A percentile compares a stretch with the other conserved stretches of the same genome.
These are phyloP conservation scores for Gracilaria gracilis DNA, from an alignment of 23 red algal species.

Conservation along the genomic window DNA sequence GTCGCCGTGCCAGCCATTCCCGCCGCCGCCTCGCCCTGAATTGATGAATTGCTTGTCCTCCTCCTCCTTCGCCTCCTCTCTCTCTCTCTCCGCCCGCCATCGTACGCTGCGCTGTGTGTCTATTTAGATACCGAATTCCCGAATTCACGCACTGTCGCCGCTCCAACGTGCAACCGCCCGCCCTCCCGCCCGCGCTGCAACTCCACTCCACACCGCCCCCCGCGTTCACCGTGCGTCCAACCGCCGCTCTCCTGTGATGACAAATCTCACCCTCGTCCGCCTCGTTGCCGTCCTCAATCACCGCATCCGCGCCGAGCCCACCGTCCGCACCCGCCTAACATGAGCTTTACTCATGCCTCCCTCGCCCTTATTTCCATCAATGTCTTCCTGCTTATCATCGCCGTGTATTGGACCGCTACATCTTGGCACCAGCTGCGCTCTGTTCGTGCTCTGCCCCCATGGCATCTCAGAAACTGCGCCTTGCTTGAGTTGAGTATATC, in stretches of 20 bases:
- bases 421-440: background rate
- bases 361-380: constrained; percentile 22
- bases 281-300: background rate
- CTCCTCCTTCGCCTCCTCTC: too few relatives aligned
- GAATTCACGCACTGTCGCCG: background rate
- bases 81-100: too few relatives aligned
- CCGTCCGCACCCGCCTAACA: background rate
- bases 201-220: too few relatives aligned
- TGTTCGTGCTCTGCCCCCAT: background rate
- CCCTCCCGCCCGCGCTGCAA: too few relatives aligned
- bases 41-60: background rate
- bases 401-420: constrained; percentile 33
- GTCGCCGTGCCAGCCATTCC: too few relatives aligned
- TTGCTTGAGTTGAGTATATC: background rate
- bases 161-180: background rate
- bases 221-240: too few relatives aligned
- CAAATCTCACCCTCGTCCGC: too few relatives aligned
- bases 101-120: too few relatives aligned
- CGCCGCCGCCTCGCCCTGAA: too few relatives aligned
- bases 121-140: too few relatives aligned
- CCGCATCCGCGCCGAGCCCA: background rate
- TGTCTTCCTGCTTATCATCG: constrained; percentile 11
- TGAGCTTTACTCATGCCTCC: constrained; percentile 20
- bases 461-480: background rate
- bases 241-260: too few relatives aligned